phyloP scores from a whole-genome alignment of 345 rosid genomes.

The Clarkia xantiana region DNA sequence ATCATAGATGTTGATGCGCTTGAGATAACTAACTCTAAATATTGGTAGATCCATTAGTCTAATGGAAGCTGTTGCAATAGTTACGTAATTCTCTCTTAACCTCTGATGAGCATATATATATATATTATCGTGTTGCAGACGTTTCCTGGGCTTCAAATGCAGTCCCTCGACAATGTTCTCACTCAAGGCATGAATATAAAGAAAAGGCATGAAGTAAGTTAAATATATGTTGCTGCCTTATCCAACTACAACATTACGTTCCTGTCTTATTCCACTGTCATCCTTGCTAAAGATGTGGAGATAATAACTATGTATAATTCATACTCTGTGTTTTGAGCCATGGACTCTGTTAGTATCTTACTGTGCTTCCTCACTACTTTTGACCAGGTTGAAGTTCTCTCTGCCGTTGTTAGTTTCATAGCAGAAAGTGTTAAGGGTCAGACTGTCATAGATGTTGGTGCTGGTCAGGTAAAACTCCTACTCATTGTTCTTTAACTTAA shows the following conservation, averaged over 20 bases:
- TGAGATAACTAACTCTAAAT: too few species aligned
- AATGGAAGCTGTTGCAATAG: too few species aligned
- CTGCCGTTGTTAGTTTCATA: conserved; percentile 55
- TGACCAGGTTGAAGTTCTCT: conserved; percentile 74
- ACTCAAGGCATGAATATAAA: conserved; percentile 82
- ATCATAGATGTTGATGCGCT: too few species aligned
- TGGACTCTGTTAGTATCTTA: neutral
- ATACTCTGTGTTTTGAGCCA: too few species aligned
- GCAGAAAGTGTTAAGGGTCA: conserved; percentile 37
- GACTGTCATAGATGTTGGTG: conserved; percentile 72
- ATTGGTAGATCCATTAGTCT: too few species aligned
- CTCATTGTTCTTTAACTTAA: neutral
- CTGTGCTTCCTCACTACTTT: conserved; percentile 6
- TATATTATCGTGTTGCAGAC: conserved; percentile 24
- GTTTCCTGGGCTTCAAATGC: conserved; percentile 29
- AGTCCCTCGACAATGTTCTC: conserved; percentile 49
- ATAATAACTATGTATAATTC: too few species aligned
- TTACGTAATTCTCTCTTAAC: neutral
- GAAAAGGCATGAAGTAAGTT: conserved; percentile 76
- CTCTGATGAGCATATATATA: neutral
- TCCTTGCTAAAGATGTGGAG: too few species aligned
- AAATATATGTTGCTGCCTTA: too few species aligned
- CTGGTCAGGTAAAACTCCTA: conserved; percentile 61
- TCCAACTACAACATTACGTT: too few species aligned
- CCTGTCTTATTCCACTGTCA: too few species aligned